Percentiles rank a stretch among this genome's conserved stretches.
phyloP scores from a whole-genome alignment of 208 protist species.

The Trypanosomatidae sp. region DNA sequence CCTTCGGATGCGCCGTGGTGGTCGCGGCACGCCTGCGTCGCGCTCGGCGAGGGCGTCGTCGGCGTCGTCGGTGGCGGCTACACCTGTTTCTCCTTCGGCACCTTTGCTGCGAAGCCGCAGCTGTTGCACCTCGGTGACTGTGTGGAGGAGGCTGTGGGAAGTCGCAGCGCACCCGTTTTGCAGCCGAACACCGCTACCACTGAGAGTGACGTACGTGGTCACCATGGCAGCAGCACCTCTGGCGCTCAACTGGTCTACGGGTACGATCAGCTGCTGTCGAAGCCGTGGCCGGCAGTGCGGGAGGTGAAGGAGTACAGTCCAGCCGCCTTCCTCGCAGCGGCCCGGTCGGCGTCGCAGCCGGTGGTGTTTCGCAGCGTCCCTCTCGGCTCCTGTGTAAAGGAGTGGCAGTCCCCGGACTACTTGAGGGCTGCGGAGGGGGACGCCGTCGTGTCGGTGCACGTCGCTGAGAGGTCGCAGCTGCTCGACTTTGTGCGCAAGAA shows the following conservation, averaged over 20 bases:
- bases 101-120: slow-evolving; percentile 60
- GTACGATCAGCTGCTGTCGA: slow-evolving; percentile 20
- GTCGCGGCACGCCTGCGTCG: slow-evolving; percentile 65
- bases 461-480: slow-evolving; percentile 40
- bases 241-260: neutral
- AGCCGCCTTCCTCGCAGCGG: slow-evolving; percentile 39
- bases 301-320: slow-evolving; percentile 34
- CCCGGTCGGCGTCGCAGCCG: slow-evolving; percentile 31
- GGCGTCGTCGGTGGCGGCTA: slow-evolving; percentile 80
- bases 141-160: slow-evolving; percentile 18
- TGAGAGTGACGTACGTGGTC: too few species aligned
- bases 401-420: slow-evolving; percentile 61
- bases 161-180: neutral
- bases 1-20: slow-evolving; percentile 47
- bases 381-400: slow-evolving; percentile 55
- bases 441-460: slow-evolving; percentile 79
- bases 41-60: slow-evolving; percentile 53
- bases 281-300: slow-evolving; percentile 40
- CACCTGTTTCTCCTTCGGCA: slow-evolving; percentile 92
- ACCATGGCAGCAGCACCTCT: too few species aligned
- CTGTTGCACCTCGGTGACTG: slow-evolving; percentile 46
- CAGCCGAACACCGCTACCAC: neutral
- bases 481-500: slow-evolving; percentile 93
- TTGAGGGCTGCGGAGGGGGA: slow-evolving; percentile 46
- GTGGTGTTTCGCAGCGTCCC: slow-evolving; percentile 68